Evolutionary conservation across 495 filamentous ascomycete species (phyloP), one percentile per base, ranked within the genome.

Genomic region (Xylaria acuta): DNA sequence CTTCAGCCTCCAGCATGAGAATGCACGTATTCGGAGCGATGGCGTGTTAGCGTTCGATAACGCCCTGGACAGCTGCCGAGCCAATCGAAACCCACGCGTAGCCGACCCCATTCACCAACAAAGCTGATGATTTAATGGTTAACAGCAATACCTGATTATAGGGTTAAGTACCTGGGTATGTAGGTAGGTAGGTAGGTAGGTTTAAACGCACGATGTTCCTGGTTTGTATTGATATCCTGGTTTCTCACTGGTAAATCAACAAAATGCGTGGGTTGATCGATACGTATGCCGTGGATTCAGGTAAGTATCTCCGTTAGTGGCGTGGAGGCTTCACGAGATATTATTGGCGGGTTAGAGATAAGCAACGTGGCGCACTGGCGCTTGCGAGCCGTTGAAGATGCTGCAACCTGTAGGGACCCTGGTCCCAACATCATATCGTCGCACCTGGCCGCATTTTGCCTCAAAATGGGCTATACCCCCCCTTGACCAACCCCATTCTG

Each of bases 371-470:
- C 32, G 30, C 18, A 20, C 32, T 36, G 56, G 56, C 56, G 30
- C 58, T 38, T 56, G 53, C 27, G 27, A 56, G 14, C 58, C 20
- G 58, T 60, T 60, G n/a, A 41, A 41, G 36, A 63, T 18, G 12
- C n/a, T n/a, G 27, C 51, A 56, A 30, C 63, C 30, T 41, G 34
- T 40, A 54, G 49, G 49, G 34, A 41, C 47, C 65, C 65, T 47
- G 49, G 34, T 22, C 65, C 47, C 27, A 59, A 40, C 53, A 60
- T 69, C 53, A 56, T 51, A 69, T 67, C 67, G 25, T 59, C 67
- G 67, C 67, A 69, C 60, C 53, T 69, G 49, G 20, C 53, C 36
- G 67, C 30, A n/a, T 43, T 69, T 32, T 69, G 67, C 67, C 67
- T 60, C 67, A 59, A 38, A 67, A 54, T 30, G 41, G 64, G 43